These are phyloP conservation scores for Collybiopsis confluens DNA, from an alignment of 768 basidiomycete species.

Conservation along the genomic window DNA sequence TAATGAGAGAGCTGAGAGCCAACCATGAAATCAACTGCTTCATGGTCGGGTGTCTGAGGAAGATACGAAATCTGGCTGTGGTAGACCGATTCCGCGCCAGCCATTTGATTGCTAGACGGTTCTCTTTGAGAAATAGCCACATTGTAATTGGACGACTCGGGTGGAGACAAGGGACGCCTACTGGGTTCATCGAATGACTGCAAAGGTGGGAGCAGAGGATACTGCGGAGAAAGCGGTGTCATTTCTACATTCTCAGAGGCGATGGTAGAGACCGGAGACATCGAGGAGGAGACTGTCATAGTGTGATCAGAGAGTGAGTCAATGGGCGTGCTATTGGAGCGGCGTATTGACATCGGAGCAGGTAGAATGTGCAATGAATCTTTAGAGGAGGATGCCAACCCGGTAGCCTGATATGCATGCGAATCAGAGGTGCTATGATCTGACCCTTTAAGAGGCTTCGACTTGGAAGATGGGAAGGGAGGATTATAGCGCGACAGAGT, in stretches of 20 bases:
- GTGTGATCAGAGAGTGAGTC: not conserved
- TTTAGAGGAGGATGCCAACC: not conserved
- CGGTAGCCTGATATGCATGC: not conserved
- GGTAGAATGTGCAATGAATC: not conserved
- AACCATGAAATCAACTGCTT: constrained; percentile 2
- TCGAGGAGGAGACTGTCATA: not conserved
- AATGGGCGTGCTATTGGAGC: not conserved
- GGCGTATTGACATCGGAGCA: not conserved
- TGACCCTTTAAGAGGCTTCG: not conserved
- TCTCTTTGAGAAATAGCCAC: not conserved
- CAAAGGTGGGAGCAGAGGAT: not conserved
- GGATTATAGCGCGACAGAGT: constrained; percentile 2
- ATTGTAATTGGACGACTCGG: not conserved
- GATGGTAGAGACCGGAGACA: not conserved
- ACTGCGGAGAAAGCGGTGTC: not conserved
- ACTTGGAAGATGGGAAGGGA: not conserved
- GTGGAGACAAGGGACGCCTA: not conserved
- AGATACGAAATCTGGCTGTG: not conserved
- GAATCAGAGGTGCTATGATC: not conserved
- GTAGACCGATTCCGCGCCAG: not conserved
- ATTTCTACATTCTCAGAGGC: not conserved
- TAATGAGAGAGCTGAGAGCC: constrained; percentile 7
- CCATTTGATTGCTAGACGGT: not conserved
- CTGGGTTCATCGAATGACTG: not conserved
- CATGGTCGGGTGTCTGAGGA: constrained; percentile 1